phyloP scores from a whole-genome alignment of 306 rosid species.

The Rosa lucieae region DNA sequence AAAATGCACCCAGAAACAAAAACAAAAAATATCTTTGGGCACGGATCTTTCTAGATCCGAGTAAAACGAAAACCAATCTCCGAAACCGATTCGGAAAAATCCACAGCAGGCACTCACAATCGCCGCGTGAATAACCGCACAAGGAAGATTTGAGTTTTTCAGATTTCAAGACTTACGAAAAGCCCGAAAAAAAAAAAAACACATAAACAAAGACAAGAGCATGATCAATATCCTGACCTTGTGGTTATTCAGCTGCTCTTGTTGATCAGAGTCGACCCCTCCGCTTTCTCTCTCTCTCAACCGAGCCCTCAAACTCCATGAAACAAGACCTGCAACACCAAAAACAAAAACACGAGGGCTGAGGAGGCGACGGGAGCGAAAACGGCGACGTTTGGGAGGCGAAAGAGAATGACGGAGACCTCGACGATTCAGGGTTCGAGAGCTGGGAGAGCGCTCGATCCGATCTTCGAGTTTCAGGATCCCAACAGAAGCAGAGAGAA shows the following conservation, averaged over 20 bases:
- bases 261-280: conserved; percentile 17
- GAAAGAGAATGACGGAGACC: not conserved
- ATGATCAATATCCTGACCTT: not conserved
- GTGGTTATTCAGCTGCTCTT: not conserved
- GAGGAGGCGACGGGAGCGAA: not conserved
- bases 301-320: not conserved
- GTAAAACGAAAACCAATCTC: not conserved
- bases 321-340: not conserved
- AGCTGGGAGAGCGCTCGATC: conserved; percentile 35
- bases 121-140: not conserved
- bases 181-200: not conserved
- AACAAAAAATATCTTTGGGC: not conserved
- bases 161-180: conserved; percentile 4
- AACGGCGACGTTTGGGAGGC: conserved; percentile 17
- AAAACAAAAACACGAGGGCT: not conserved
- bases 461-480: conserved; percentile 48
- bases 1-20: not conserved
- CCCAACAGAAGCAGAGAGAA: conserved; percentile 32
- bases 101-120: not conserved
- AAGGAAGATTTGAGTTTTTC: not conserved
- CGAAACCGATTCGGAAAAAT: conserved; percentile 3
- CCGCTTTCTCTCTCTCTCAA: conserved; percentile 6
- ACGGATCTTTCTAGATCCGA: conserved; percentile 20
- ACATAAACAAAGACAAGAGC: not conserved
- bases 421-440: conserved; percentile 24